A percentile compares a stretch with the other conserved stretches of the same genome.
phyloP scores from a whole-genome alignment of 2,329 filamentous ascomycete genomes.

The Chaetomiaceae sp. region DNA sequence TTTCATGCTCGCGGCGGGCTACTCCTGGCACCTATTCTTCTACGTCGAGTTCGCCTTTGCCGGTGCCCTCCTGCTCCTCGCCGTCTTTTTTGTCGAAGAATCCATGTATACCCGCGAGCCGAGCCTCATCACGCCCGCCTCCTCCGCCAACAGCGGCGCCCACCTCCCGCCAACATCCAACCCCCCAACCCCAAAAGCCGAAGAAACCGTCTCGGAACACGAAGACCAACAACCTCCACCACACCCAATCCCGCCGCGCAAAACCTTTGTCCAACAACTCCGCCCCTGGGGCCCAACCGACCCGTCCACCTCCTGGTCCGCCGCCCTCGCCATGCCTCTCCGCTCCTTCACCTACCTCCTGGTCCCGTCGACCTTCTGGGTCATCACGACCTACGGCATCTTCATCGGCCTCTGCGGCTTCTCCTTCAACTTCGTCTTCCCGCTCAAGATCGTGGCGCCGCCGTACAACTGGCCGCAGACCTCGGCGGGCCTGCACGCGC shows the following conservation, averaged over 20 bases:
- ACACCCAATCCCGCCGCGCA: conserved; percentile 34
- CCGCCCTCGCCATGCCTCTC: conserved; percentile 42
- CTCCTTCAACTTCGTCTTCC: conserved; percentile 48
- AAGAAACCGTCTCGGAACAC: conserved; percentile 4
- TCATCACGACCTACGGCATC: conserved; percentile 44
- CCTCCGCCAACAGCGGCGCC: neutral
- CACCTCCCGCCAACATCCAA: conserved; percentile 1
- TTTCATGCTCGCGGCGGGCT: conserved; percentile 56
- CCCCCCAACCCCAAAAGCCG: neutral
- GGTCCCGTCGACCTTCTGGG: conserved; percentile 47
- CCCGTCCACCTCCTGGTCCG: conserved; percentile 32
- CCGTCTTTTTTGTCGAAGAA: conserved; percentile 35
- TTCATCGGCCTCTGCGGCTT: conserved; percentile 47
- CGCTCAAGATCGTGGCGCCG: conserved; percentile 40
- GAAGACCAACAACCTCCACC: conserved; percentile 10
- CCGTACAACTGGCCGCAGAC: conserved; percentile 45
- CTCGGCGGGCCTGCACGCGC: conserved; percentile 43
- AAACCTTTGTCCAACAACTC: conserved; percentile 39
- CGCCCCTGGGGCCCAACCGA: conserved; percentile 42
- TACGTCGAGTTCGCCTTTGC: conserved; percentile 55
- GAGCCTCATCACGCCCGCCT: neutral
- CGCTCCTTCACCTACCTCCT: conserved; percentile 45
- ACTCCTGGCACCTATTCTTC: conserved; percentile 58
- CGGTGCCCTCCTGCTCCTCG: conserved; percentile 28
- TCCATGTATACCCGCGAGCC: conserved; percentile 29